These are phyloP conservation scores for Aspergillus funiculosus DNA, from an alignment of 495 filamentous ascomycete species.

Conservation along the genomic window DNA sequence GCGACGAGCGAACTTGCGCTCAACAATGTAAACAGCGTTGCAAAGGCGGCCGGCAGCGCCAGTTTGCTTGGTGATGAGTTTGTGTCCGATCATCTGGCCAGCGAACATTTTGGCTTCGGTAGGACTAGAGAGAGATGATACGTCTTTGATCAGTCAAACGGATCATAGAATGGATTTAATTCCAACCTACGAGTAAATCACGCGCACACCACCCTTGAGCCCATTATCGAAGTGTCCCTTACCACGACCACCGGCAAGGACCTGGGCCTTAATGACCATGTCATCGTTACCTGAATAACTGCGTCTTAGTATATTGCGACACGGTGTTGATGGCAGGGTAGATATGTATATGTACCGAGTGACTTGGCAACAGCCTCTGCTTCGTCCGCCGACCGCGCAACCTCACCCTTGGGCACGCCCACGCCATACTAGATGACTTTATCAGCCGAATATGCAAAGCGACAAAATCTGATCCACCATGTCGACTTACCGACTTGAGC, in stretches of 20 bases:
- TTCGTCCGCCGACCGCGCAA: constrained; percentile 76
- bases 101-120: constrained; percentile 95
- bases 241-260: constrained; percentile 92
- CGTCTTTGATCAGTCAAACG: constrained; percentile 15
- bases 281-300: constrained; percentile 66
- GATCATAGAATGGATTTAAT: not conserved
- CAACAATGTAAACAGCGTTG: constrained; percentile 95
- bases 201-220: constrained; percentile 94
- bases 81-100: constrained; percentile 98
- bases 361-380: constrained; percentile 85
- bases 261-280: constrained; percentile 99
- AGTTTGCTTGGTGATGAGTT: constrained; percentile 99
- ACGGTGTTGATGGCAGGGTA: constrained; percentile 7
- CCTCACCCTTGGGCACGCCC: constrained; percentile 80
- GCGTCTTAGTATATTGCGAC: constrained; percentile 24
- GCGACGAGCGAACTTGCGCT: constrained; percentile 97
- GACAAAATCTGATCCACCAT: not conserved
- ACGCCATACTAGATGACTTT: constrained; percentile 71
- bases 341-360: constrained; percentile 60
- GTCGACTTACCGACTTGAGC: constrained; percentile 62
- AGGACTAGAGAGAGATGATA: constrained; percentile 40
- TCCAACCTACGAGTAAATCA: constrained; percentile 84
- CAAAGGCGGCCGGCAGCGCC: constrained; percentile 86
- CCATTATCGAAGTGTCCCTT: constrained; percentile 98
- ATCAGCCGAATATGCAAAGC: constrained; percentile 19